A percentile compares a stretch with the other conserved stretches of the same genome.
These are phyloP conservation scores for Globisporangium nagaii DNA, from an alignment of 352 stramenopile species.

Conservation along the genomic window DNA sequence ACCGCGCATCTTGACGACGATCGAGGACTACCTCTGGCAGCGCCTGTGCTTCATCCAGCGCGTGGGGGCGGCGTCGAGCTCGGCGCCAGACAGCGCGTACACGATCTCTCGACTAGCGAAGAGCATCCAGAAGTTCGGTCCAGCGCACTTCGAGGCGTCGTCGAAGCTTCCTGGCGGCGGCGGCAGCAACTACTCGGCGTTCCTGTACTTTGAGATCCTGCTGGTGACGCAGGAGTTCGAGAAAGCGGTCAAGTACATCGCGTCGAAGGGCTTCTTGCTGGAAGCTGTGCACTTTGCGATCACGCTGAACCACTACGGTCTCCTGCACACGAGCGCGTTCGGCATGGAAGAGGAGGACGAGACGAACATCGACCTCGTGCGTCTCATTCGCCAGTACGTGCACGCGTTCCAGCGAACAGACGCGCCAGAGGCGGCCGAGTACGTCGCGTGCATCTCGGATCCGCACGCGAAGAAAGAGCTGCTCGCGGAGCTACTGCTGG, in stretches of 20 bases:
- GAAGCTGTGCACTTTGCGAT: constrained; percentile 82
- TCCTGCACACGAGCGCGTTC: constrained; percentile 56
- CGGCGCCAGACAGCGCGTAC: constrained; percentile 50
- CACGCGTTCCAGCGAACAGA: constrained; percentile 80
- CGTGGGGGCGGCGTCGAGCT: constrained; percentile 19
- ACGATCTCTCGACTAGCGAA: constrained; percentile 55
- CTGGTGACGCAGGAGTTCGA: constrained; percentile 79
- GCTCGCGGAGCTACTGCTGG: constrained; percentile 65
- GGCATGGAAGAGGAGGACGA: constrained; percentile 60
- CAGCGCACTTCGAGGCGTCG: constrained; percentile 58
- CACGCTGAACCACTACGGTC: constrained; percentile 71
- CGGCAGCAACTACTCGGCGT: constrained; percentile 40
- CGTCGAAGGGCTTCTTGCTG: constrained; percentile 64
- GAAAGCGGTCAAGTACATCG: constrained; percentile 75
- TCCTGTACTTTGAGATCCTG: constrained; percentile 81
- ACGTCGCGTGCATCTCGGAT: constrained; percentile 69
- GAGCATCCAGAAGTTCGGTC: constrained; percentile 74
- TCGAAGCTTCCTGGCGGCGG: constrained; percentile 20
- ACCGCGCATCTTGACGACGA: constrained; percentile 64
- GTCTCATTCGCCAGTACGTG: constrained; percentile 80
- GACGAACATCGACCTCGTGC: constrained; percentile 52
- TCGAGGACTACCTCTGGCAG: constrained; percentile 87
- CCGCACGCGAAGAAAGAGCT: constrained; percentile 61
- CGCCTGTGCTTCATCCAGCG: constrained; percentile 76
- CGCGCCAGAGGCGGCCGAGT: constrained; percentile 71